Evolutionary conservation across 2,329 filamentous ascomycete species (phyloP), one percentile per base, ranked within the genome.

Genomic region (Cladophialophora yegresii): DNA sequence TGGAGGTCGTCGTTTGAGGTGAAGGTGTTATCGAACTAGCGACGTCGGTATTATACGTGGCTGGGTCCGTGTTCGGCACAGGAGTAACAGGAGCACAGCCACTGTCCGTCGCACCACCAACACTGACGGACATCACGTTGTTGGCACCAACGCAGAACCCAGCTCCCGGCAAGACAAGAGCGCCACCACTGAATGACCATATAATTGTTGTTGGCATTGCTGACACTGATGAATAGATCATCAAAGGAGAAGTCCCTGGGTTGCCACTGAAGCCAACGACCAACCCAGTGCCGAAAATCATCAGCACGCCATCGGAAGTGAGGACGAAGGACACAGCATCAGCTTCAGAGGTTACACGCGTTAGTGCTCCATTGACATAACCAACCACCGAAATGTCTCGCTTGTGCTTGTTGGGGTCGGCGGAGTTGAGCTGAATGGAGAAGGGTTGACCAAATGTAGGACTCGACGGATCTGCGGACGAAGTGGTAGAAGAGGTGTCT

Each of bases 131-230:
- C 45, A 59, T 51, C n/a, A 59, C 57, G 2, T 59, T 59, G 23
- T 40, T 28, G 45, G 57, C 43, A 59, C 23, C 32, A 40, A 59
- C 45, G n/a, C 57, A 59, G 20, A 59, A 59, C 30, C 57, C 57
- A 40, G 57, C 57, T 40, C 57, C 57, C 30, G 57, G 45, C 57
- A 59, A 40, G 28, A 59, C 47, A 9, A 59, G 57, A 23, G 57
- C 57, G 23, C 45, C 30, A 13, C 47, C 47, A 59, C n/a, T 50
- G 57, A 59, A 4, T 40, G 45, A 59, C 57, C 57, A 59, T 28
- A 59, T 30, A 20, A 59, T 59, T 36, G 57, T 59, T 40, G 57
- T 59, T 36, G 57, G 57, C 45, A 59, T 30, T 7, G 57, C 45
- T 47, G 57, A 50, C 13, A 36, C 45, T 36, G 57, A 59, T 16